Evolutionary conservation across 495 filamentous ascomycete species (phyloP).

Genomic region (Aspergillus avenaceus): DNA sequence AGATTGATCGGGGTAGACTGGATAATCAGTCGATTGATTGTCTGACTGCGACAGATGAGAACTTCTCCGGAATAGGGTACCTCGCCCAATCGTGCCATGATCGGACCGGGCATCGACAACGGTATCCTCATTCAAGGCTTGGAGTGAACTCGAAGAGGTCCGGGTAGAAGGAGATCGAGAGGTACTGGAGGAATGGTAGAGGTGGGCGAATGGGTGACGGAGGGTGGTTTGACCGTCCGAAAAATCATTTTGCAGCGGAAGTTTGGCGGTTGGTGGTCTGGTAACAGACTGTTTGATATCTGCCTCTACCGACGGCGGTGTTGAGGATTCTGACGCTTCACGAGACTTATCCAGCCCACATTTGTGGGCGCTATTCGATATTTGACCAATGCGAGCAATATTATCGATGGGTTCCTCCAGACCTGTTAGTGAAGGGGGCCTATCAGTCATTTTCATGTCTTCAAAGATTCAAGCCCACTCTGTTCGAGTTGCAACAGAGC

Average conservation of each 20-base stretch:
- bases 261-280: slow-evolving; percentile 28
- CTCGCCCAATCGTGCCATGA: slow-evolving; percentile 22
- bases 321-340: slow-evolving; percentile 22
- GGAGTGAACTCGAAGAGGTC: slow-evolving; percentile 44
- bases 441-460: slow-evolving; percentile 35
- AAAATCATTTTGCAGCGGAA: slow-evolving; percentile 19
- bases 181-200: slow-evolving; percentile 31
- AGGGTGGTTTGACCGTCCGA: slow-evolving; percentile 31
- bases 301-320: slow-evolving; percentile 19
- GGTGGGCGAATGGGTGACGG: slow-evolving; percentile 36
- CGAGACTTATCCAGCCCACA: slow-evolving; percentile 17
- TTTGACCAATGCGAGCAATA: slow-evolving; percentile 24
- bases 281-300: slow-evolving; percentile 20
- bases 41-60: slow-evolving; percentile 27
- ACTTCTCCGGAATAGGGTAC: slow-evolving; percentile 20
- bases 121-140: slow-evolving; percentile 42
- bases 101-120: slow-evolving; percentile 42
- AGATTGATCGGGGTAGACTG: slow-evolving; percentile 52
- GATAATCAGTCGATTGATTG: slow-evolving; percentile 31
- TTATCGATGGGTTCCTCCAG: slow-evolving; percentile 27
- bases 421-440: slow-evolving; percentile 27
- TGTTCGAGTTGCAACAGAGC: slow-evolving; percentile 11
- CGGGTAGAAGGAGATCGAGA: slow-evolving; percentile 38
- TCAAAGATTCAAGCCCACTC: slow-evolving; percentile 8
- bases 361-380: slow-evolving; percentile 17